Evolutionary conservation across 306 rosid genomes (phyloP), one percentile per base, ranked within the genome.

Genomic region (Prinsepia uniflora): DNA sequence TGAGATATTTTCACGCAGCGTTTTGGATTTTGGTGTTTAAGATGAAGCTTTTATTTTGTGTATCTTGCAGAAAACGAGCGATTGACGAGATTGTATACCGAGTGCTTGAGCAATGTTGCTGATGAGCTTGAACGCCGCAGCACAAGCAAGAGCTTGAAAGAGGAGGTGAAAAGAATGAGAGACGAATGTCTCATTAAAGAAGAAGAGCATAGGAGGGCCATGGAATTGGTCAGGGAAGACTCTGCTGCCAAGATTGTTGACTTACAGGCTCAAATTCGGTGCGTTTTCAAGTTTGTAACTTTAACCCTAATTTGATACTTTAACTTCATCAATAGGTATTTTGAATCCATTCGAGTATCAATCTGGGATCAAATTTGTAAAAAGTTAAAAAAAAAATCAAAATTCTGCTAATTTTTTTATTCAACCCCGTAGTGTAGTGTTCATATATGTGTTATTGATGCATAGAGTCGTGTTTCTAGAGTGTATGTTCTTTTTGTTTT

Each of bases 51-150:
- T n/a, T 22, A 53, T 50, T 66, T 50, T 18, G 7, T 56, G 66
- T 46, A 48, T 71, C 43, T 67, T 81, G 83, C 83, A 90, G 96
- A 90, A 81, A 88, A 84, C 57, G 85, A 84, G 64, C 62, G 81
- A 49, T 72, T 88, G 69, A 71, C 79, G 2, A 88, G 84, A 72
- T 70, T 81, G 58, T 80, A 86, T 78, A 65, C 81, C 3, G 90
- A 81, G 15, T 86, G 84, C 22, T 70, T 86, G 4, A 84, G 72
- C 78, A 82, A 80, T 76, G 71, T 84, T 8, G 87, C 88, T 46
- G 88, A 83, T 67, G 88, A 90, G 90, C 84, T 90, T 75, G 92
- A 90, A 41, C 80, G 80, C 57, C 89, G 85, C 14, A 76, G 83
- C 12, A 69, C 80, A 75, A 81, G 83, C 74, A 61, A 76, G 79